Percentiles rank a stretch among this genome's conserved stretches.
Evolutionary conservation across 345 rosid genomes (phyloP).

Genomic region (Boechera retrofracta): DNA sequence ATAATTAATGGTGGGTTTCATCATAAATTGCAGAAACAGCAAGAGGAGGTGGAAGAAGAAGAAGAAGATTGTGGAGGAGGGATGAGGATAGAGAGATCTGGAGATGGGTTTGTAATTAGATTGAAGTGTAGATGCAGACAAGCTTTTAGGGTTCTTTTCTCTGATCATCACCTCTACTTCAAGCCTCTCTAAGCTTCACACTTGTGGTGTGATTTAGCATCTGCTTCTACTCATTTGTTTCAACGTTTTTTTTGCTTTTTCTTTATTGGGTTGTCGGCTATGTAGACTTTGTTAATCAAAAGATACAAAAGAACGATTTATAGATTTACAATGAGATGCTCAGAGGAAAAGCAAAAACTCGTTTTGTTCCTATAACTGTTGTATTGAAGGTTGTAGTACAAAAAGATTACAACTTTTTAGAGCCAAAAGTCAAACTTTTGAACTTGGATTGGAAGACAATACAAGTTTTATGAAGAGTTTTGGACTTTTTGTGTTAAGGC

Average conservation of each 20-base stretch:
- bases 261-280: neutral
- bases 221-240: constrained; percentile 7
- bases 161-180: constrained; percentile 43
- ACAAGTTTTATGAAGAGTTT: too few relatives aligned
- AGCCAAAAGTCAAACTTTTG: too few relatives aligned
- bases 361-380: neutral
- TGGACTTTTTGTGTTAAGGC: too few relatives aligned
- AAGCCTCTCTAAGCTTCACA: constrained; percentile 35
- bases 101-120: constrained; percentile 44
- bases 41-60: constrained; percentile 6
- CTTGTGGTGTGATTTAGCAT: neutral
- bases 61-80: constrained; percentile 44
- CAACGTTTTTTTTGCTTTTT: neutral
- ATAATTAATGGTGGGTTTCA: neutral
- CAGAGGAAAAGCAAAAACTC: too few relatives aligned
- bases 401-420: neutral
- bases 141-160: constrained; percentile 44
- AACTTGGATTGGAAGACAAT: too few relatives aligned
- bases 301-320: too few relatives aligned
- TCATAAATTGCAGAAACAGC: neutral
- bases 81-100: constrained; percentile 50
- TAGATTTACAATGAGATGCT: too few relatives aligned
- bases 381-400: constrained; percentile 10
- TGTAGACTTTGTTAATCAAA: neutral
- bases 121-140: constrained; percentile 43